Evolutionary conservation across 768 basidiomycete genomes (phyloP).

Genomic region (Dictyophora rubrovolvata): DNA sequence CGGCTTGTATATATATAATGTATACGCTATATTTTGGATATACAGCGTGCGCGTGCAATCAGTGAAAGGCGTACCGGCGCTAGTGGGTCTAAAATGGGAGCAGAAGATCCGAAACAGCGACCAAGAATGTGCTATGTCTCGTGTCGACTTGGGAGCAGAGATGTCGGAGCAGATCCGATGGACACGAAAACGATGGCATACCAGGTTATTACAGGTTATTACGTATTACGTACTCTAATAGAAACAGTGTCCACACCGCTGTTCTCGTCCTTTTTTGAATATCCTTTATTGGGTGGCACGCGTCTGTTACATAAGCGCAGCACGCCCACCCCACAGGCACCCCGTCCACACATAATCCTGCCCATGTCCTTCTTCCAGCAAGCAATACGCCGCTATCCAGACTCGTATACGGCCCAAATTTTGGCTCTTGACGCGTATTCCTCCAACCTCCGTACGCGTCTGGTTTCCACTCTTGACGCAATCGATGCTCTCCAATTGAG

Average conservation of each 20-base stretch:
- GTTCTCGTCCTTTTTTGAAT: too few species aligned
- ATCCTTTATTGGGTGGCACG: too few species aligned
- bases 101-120: background rate
- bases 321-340: background rate
- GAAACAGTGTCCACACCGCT: too few species aligned
- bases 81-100: background rate
- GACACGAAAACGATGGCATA: too few species aligned
- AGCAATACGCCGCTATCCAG: background rate
- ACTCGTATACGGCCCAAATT: background rate
- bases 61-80: background rate
- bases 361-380: background rate
- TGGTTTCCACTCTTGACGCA: slow-evolving; percentile 1
- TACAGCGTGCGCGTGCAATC: too few species aligned
- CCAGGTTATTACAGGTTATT: too few species aligned
- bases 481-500: background rate
- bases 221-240: too few species aligned
- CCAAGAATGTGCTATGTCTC: background rate
- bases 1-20: too few species aligned
- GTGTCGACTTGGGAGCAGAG: background rate
- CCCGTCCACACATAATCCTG: background rate
- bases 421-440: background rate
- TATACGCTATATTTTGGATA: too few species aligned
- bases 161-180: background rate
- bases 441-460: background rate
- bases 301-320: background rate